Conservation (phyloP, 73 alveolate species). For the Paramecium caudatum region DNA sequence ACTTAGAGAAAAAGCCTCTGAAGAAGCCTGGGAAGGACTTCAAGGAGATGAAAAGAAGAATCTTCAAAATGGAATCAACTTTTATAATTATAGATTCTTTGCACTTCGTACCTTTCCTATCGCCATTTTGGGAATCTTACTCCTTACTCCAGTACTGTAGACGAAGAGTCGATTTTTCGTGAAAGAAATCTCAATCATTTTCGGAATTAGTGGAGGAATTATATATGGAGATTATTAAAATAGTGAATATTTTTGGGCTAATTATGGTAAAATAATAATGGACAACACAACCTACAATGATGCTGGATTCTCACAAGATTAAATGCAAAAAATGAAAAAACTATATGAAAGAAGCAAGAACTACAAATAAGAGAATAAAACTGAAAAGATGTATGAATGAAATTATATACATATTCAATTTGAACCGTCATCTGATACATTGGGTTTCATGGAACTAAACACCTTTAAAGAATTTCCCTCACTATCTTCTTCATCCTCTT, state of each 20-base stretch:
- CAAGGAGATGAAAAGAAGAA: slow-evolving; percentile 44
- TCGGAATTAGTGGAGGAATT: not conserved
- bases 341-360: slow-evolving; percentile 42
- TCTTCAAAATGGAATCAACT: not conserved
- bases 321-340: slow-evolving; percentile 42
- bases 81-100: slow-evolving; percentile 49
- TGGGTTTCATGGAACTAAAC: slow-evolving; percentile 6
- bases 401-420: not conserved
- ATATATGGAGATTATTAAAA: slow-evolving; percentile 12
- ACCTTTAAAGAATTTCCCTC: not conserved
- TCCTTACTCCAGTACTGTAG: not conserved
- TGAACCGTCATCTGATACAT: slow-evolving; percentile 5
- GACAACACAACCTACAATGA: slow-evolving; percentile 49
- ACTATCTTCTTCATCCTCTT: slow-evolving; percentile 4
- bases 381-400: slow-evolving; percentile 53
- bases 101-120: not conserved
- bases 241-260: slow-evolving; percentile 50
- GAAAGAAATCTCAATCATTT: not conserved
- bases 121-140: slow-evolving; percentile 23
- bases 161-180: slow-evolving; percentile 1
- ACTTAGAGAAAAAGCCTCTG: slow-evolving; percentile 34
- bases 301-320: not conserved
- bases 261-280: slow-evolving; percentile 42
- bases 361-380: slow-evolving; percentile 23
- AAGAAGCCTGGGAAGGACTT: slow-evolving; percentile 6